Percentiles rank a stretch among this genome's conserved stretches.
Conservation (phyloP, 257 asterid species). For the Primulina tabacum region DNA sequence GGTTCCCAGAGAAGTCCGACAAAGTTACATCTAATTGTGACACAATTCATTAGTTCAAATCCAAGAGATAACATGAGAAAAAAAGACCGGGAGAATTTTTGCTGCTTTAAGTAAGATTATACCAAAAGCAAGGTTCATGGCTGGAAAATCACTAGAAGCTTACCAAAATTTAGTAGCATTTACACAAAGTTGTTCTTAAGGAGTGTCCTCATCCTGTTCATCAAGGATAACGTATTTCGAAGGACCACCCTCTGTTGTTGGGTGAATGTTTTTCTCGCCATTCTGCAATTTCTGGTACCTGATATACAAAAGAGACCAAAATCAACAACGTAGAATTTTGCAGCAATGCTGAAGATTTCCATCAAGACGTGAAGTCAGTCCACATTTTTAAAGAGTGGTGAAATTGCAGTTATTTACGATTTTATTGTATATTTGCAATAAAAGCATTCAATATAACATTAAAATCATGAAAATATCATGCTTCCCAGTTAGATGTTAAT, state of each 20-base stretch:
- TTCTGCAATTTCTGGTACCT: constrained; percentile 72
- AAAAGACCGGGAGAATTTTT: not conserved
- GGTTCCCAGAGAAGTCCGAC: not conserved
- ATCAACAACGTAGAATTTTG: not conserved
- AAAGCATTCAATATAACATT: not conserved
- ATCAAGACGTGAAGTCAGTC: not conserved
- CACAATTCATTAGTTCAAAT: not conserved
- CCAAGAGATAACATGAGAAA: not conserved
- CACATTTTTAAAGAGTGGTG: not conserved
- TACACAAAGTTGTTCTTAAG: constrained; percentile 30
- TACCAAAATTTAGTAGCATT: constrained; percentile 33
- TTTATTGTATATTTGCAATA: not conserved
- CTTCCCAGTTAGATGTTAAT: too few relatives aligned
- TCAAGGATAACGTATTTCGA: constrained; percentile 81
- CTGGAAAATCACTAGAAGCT: constrained; percentile 24
- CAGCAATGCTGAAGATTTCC: not conserved
- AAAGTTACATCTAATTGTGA: not conserved
- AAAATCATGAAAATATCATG: not conserved
- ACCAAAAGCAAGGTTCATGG: not conserved
- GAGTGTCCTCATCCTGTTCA: constrained; percentile 59
- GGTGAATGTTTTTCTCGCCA: constrained; percentile 40
- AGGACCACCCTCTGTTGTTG: constrained; percentile 31
- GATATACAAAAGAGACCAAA: constrained; percentile 18
- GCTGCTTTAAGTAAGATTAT: constrained; percentile 6
- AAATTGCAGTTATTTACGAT: not conserved